Evolutionary conservation across 768 basidiomycete genomes (phyloP).

Genomic region (Dacryopinax primogenitus): DNA sequence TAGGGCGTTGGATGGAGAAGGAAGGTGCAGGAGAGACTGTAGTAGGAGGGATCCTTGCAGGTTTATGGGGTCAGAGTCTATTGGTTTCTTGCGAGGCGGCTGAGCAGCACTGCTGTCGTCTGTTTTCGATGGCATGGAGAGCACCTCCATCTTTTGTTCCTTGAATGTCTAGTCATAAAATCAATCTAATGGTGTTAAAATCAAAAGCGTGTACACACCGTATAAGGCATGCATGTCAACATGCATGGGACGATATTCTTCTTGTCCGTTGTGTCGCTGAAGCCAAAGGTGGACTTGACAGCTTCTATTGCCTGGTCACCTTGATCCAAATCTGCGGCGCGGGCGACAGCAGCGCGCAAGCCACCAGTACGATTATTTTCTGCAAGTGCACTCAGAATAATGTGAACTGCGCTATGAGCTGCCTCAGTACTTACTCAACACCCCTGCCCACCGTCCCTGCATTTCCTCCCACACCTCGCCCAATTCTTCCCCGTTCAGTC

Average conservation of each 20-base stretch:
- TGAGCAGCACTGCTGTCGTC: neutral
- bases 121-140: constrained; percentile 20
- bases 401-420: neutral
- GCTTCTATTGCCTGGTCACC: constrained; percentile 44
- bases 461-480: constrained; percentile 47
- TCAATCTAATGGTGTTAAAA: constrained; percentile 40
- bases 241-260: constrained; percentile 52
- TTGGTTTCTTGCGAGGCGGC: constrained; percentile 20
- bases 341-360: constrained; percentile 59
- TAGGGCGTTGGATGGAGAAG: constrained; percentile 50
- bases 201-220: constrained; percentile 23
- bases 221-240: constrained; percentile 33
- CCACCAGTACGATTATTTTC: constrained; percentile 66
- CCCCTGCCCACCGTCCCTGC: constrained; percentile 41
- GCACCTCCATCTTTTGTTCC: neutral
- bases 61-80: constrained; percentile 45
- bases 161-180: constrained; percentile 14
- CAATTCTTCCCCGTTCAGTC: constrained; percentile 46
- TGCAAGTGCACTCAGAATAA: constrained; percentile 22
- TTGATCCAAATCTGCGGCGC: constrained; percentile 39
- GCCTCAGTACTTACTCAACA: constrained; percentile 55
- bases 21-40: constrained; percentile 64
- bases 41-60: constrained; percentile 74
- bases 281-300: constrained; percentile 45
- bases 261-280: constrained; percentile 38